Conservation (phyloP, 495 filamentous ascomycete genomes). For the Neurospora tetrasperma region DNA sequence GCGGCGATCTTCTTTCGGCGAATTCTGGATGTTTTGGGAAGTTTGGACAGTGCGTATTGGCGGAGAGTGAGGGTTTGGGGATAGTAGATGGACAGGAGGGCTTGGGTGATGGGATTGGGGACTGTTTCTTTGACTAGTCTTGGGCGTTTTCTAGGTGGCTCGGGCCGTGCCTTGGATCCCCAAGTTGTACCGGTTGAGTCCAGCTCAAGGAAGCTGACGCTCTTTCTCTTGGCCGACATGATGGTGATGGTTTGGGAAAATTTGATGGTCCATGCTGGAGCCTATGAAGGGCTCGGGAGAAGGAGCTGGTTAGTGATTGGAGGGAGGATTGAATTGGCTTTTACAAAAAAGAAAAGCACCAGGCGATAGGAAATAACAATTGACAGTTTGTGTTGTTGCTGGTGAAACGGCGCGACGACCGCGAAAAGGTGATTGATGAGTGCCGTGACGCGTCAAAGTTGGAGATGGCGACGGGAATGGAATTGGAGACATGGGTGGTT, state of each 20-base stretch:
- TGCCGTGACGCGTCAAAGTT: background rate
- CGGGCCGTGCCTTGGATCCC: background rate
- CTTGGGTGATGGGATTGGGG: slow-evolving; percentile 36
- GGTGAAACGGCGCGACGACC: background rate
- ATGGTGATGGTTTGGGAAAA: background rate
- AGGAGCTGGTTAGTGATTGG: background rate
- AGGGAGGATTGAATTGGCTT: background rate
- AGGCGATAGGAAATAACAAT: background rate
- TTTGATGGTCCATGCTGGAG: background rate
- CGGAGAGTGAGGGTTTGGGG: slow-evolving; percentile 55
- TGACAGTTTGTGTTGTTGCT: background rate
- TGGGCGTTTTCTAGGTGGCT: background rate
- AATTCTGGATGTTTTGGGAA: slow-evolving; percentile 35
- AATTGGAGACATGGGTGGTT: background rate
- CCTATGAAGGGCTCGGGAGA: background rate
- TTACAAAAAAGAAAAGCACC: background rate
- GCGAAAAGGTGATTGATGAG: background rate
- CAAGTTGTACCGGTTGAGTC: background rate
- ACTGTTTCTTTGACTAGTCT: background rate
- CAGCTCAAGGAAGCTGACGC: background rate
- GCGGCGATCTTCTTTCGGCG: slow-evolving; percentile 35
- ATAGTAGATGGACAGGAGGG: slow-evolving; percentile 70
- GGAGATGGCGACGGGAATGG: background rate
- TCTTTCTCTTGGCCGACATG: background rate
- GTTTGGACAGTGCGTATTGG: slow-evolving; percentile 51